These are phyloP conservation scores for Mangifera indica DNA, from an alignment of 345 rosid genomes.

Conservation along the genomic window DNA sequence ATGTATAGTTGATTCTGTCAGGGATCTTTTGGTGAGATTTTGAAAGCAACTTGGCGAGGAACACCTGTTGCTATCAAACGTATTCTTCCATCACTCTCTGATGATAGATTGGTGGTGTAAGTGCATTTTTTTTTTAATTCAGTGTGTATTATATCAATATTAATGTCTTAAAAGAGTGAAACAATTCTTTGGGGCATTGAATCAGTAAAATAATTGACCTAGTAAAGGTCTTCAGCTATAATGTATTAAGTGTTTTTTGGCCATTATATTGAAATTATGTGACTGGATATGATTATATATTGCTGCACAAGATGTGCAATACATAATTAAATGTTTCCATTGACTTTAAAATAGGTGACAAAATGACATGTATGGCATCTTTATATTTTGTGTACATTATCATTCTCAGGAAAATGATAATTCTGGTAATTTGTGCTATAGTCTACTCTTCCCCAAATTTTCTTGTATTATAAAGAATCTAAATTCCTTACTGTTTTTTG, in stretches of 20 bases:
- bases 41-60: conserved; percentile 95
- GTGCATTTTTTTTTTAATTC: conserved; percentile 22
- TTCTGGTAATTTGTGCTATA: conserved; percentile 13
- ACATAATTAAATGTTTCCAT: too few species aligned
- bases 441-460: background rate
- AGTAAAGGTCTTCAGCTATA: too few species aligned
- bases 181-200: background rate
- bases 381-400: background rate
- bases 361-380: too few species aligned
- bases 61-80: conserved; percentile 97
- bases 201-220: too few species aligned
- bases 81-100: conserved; percentile 96
- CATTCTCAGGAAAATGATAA: conserved; percentile 15
- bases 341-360: too few species aligned
- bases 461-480: conserved; percentile 4
- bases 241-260: too few species aligned
- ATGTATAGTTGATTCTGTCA: conserved; percentile 30
- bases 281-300: too few species aligned
- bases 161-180: background rate
- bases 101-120: conserved; percentile 98
- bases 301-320: too few species aligned
- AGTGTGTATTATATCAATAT: background rate
- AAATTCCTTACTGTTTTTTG: conserved; percentile 19
- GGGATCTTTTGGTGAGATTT: conserved; percentile 99
- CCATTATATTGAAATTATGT: too few species aligned